A percentile compares a stretch with the other conserved stretches of the same genome.
These are phyloP conservation scores for Candida anutae DNA, from an alignment of 1,139 yeast genomes.

Conservation along the genomic window DNA sequence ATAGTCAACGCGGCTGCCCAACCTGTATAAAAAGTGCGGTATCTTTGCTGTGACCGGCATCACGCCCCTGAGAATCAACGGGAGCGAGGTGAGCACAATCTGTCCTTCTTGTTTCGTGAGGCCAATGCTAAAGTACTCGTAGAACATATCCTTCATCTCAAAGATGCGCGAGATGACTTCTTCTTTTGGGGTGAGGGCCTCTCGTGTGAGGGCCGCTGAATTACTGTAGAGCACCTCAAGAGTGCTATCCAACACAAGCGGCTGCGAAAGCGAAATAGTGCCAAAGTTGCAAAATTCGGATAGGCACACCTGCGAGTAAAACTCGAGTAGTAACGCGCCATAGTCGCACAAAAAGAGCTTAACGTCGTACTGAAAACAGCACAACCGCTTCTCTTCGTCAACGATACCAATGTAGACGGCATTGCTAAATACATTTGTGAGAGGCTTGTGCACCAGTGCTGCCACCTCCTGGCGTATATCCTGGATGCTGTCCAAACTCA, in stretches of 20 bases:
- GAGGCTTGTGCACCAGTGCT: constrained; percentile 34
- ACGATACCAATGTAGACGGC: constrained; percentile 78
- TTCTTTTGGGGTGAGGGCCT: constrained; percentile 10
- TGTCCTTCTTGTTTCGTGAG: constrained; percentile 21
- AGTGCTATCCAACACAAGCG: constrained; percentile 24
- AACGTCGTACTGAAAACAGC: constrained; percentile 79
- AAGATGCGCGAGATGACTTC: constrained; percentile 21
- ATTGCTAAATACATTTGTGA: constrained; percentile 64
- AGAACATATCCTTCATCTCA: constrained; percentile 65
- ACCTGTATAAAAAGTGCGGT: constrained; percentile 55
- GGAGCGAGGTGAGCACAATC: constrained; percentile 43
- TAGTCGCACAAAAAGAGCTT: constrained; percentile 75
- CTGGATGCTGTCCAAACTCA: constrained; percentile 52
- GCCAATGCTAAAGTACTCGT: constrained; percentile 63
- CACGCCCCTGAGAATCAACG: constrained; percentile 59
- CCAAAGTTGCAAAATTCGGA: constrained; percentile 84
- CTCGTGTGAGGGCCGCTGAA: constrained; percentile 8
- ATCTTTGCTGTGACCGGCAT: constrained; percentile 58
- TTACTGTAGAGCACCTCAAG: constrained; percentile 18
- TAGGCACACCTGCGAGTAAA: constrained; percentile 75
- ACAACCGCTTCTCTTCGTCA: constrained; percentile 59
- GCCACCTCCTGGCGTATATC: constrained; percentile 48
- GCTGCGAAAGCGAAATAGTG: constrained; percentile 35
- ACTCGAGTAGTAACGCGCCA: constrained; percentile 56
- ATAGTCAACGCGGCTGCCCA: constrained; percentile 58